Conservation (phyloP, 2,329 filamentous ascomycete species). For the Aspergillus intermedius region DNA sequence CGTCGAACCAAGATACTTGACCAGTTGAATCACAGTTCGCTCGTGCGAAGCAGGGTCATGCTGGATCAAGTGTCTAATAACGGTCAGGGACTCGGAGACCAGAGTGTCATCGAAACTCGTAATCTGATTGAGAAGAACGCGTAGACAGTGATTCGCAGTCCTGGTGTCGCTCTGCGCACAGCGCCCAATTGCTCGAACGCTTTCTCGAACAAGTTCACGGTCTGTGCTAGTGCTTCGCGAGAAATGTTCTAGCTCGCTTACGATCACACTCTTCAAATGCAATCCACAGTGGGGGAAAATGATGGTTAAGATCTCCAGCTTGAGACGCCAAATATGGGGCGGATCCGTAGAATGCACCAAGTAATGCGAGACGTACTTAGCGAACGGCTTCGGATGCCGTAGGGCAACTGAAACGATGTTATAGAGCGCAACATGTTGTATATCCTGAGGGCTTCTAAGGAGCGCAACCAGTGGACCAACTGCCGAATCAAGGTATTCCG, state of each 20-base stretch:
- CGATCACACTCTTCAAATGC: constrained; percentile 74
- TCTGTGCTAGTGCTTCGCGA: constrained; percentile 64
- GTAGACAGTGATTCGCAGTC: constrained; percentile 72
- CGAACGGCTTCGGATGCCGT: constrained; percentile 68
- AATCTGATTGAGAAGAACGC: constrained; percentile 77
- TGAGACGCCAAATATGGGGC: constrained; percentile 78
- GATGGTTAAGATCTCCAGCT: constrained; percentile 83
- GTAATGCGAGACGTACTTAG: constrained; percentile 83
- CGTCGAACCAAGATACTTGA: constrained; percentile 83
- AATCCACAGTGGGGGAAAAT: constrained; percentile 77
- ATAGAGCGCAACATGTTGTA: constrained; percentile 82
- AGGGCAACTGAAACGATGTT: constrained; percentile 94
- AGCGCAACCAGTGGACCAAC: constrained; percentile 82
- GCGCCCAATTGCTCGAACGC: constrained; percentile 84
- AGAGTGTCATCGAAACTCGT: constrained; percentile 80
- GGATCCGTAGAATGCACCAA: constrained; percentile 74
- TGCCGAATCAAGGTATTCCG: constrained; percentile 65
- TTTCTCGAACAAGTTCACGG: constrained; percentile 73
- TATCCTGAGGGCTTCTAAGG: constrained; percentile 75
- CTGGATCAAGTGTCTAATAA: constrained; percentile 92
- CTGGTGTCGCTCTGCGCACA: constrained; percentile 73
- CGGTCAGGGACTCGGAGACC: constrained; percentile 87
- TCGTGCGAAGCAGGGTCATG: constrained; percentile 74
- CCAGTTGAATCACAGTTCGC: constrained; percentile 79
- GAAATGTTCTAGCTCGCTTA: constrained; percentile 93